Percentiles rank a stretch among this genome's conserved stretches.
These are phyloP conservation scores for Ceratocystis papillata DNA, from an alignment of 2,329 filamentous ascomycete genomes.

Conservation along the genomic window DNA sequence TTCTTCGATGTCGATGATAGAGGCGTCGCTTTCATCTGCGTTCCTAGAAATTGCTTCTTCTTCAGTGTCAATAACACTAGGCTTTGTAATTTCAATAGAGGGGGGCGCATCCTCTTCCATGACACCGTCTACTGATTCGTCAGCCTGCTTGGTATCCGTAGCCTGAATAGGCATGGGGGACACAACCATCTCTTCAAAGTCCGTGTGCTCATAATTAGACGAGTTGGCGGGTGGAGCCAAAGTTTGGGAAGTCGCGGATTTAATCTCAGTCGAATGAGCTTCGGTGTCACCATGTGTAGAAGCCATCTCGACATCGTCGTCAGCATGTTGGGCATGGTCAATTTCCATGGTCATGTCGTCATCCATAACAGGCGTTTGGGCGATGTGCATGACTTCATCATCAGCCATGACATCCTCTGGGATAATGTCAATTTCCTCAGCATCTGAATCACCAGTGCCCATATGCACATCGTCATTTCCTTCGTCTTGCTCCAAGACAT, in stretches of 20 bases:
- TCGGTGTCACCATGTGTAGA: neutral
- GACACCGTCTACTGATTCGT: neutral
- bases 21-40: neutral
- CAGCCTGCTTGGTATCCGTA: neutral
- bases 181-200: constrained; percentile 11
- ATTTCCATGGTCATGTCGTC: constrained; percentile 9
- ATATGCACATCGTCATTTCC: constrained; percentile 16
- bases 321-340: neutral
- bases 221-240: neutral
- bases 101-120: neutral
- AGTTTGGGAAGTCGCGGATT: neutral
- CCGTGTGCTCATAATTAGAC: neutral
- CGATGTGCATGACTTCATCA: constrained; percentile 11
- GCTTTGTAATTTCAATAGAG: neutral
- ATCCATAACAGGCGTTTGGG: neutral
- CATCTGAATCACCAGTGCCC: constrained; percentile 13
- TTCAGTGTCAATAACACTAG: neutral
- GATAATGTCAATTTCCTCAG: constrained; percentile 1
- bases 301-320: constrained; percentile 13
- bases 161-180: constrained; percentile 11
- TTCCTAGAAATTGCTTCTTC: neutral
- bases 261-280: neutral
- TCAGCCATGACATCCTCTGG: constrained; percentile 23
- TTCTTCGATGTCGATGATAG: constrained; percentile 14
- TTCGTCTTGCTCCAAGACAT: constrained; percentile 7